Evolutionary conservation across 1,284 basidiomycete genomes (phyloP), one percentile per base, ranked within the genome.

Genomic region (Tylopilus orsonianus): DNA sequence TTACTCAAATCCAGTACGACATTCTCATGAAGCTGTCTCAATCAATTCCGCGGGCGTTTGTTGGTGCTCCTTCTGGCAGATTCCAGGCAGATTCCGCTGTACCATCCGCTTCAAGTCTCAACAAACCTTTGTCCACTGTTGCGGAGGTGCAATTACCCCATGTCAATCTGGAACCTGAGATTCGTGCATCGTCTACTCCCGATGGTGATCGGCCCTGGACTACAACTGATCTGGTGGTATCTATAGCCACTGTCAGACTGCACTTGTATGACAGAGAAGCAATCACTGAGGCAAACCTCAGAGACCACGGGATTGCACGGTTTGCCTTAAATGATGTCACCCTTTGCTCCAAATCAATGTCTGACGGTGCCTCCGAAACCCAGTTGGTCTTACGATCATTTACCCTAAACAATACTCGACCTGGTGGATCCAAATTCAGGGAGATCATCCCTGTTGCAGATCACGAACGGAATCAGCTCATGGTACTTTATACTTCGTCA

Each of bases 391-490:
- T 99, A 26, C 87, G 88, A 62, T 93, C 95, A 0, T 87, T 99
- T 61, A 94, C 93, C 0, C 89, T 97, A 74, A 85, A 81, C 62
- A 97, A 96, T 65, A 98, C 88, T 5, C 78, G 89, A 40, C 80
- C 88, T 0, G 90, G 91, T 7, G 78, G 77, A 48, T 90, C 92
- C 16, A 89, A 84, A 61, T 98, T 96, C 74, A 81, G 96, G 40
- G 96, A 99, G 65, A 95, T 99, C 50, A 90, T 99, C 52, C 97
- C 97, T 1, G 87, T 93, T 12, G 88, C 92, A 24, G 79, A 85
- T 53, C 92, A 97, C 62, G 83, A 90, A 55, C 83, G 93, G 24
- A 93, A 97, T 58, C 97, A 96, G 60, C 89, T 99, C 63, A 97
- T 97, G 90, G 69, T 98, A 38, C 80, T 95, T 48, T 98, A 92